Base-by-base conservation (phyloP, 495 filamentous ascomycete genomes). In the Penicillium cinerascens region DNA sequence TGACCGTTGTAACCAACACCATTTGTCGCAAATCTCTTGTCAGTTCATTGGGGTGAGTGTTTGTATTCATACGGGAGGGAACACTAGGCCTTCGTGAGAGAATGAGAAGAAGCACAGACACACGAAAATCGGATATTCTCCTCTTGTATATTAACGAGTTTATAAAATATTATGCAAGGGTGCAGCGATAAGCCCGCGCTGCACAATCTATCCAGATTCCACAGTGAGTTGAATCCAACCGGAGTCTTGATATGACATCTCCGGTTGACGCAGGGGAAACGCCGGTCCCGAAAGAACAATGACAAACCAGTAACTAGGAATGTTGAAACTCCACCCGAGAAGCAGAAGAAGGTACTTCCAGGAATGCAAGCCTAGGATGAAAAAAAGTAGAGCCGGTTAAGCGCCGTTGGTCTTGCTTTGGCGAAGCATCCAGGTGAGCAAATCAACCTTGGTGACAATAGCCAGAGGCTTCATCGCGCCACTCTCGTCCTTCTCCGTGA, bases 361-460 rank as follows among this genome's bases (percentile, higher is more conserved):
- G 38, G 10, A 41, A 60, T 62, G 44, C 54, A 52, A 33, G 39
- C 33, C 21, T 21, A 23, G 29, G 25, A 35, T 27, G 18, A 51
- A 26, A 51, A 26, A 26, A 38, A 25, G 20, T 17, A 37, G 21
- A 40, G 35, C 52, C 46, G 23, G 42, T 41, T 52, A 65, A 22
- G 53, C 50, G 27, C 54, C 56, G 33, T 50, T 59, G n/a, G 45
- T 23, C 53, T 65, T 67, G 20, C 52, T 77, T 63, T 88, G 82
- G 75, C 85, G 92, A 16, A 97, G 83, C 81, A 98, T 78, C 83
- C 88, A 98, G n/a, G 83, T 85, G 60, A 98, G 70, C 57, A 98
- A 66, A 75, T 98, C 93, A 16, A 98, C 93, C 79, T 98, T 98
- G 25, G 93, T 97, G 4, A 91, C 92, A 8, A 98, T 83, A 16